Base-by-base conservation (phyloP, 73 alveolate species). In the Symbiodinium pilosum region DNA sequence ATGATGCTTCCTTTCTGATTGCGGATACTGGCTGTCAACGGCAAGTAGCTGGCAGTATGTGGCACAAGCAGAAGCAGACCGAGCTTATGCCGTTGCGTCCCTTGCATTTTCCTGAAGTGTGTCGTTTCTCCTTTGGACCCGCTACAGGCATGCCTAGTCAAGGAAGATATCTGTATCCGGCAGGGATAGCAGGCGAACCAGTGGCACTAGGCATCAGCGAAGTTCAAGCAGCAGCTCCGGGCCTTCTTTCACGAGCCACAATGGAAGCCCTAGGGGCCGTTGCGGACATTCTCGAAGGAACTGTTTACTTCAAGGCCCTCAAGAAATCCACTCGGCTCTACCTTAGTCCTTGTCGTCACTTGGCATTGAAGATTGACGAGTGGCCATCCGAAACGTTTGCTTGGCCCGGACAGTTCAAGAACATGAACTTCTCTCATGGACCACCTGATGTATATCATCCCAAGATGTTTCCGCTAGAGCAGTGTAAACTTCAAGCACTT, bases 81-180 rank as follows among this genome's bases (percentile, higher is more conserved):
- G 84, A 54, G 59, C 18, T 87, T 3, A 32, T 12, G 24, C 94
- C 94, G 26, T 42, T 87, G 52, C 42, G n/a, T 8, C 36, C 24
- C 21, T 7, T 28, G 36, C n/a, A 51, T 24, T 7, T 5, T 20
- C 39, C 83, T 0, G 83, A 85, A 28, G 18, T 1, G 8, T 85
- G 93, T 36, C 26, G 34, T 18, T 85, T 85, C 42, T 44, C 83
- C 5, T 85, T 85, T 47, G 93, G 93, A 11, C 93, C 93, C 34
- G 64, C 36, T n/a, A 36, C 43, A 12, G 93, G 93, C 14, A 51
- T 85, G 54, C 93, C 81, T 3, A 44, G 93, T 52, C 44, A 16
- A 30, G 68, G 64, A 43, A 38, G 94, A 18, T 12, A 16, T 32
- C n/a, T 11, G 12, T 87, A 87, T 34, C 84, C 94, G 5, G 43